phyloP scores from a whole-genome alignment of 345 rosid genomes.

The Ceriops tagal region DNA sequence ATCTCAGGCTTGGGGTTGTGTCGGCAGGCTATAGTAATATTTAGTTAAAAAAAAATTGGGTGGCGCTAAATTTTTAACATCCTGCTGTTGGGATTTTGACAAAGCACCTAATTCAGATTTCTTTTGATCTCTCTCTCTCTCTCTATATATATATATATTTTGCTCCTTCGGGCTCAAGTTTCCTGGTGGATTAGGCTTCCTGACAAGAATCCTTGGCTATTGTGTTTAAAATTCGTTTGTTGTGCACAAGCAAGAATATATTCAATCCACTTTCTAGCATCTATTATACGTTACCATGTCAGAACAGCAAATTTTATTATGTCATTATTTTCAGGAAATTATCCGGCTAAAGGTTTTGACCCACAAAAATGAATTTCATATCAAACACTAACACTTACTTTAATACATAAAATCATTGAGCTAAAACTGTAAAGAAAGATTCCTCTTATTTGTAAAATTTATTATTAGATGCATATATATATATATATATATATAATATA shows the following conservation, averaged over 20 bases:
- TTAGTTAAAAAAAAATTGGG: conserved; percentile 2
- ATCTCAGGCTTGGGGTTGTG: conserved; percentile 17
- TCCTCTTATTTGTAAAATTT: too few relatives aligned
- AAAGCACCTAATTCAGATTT: conserved; percentile 20
- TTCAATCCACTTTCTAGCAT: not conserved
- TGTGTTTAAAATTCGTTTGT: not conserved
- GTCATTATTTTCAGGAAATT: not conserved
- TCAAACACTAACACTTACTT: too few relatives aligned
- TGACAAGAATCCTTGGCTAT: too few relatives aligned
- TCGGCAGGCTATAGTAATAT: conserved; percentile 14
- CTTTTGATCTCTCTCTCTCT: too few relatives aligned
- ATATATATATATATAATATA: too few relatives aligned
- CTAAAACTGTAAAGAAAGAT: too few relatives aligned
- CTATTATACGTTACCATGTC: not conserved
- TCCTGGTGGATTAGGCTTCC: conserved; percentile 6
- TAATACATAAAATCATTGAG: too few relatives aligned
- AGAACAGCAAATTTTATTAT: not conserved
- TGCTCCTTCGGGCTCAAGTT: not conserved
- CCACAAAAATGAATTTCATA: too few relatives aligned
- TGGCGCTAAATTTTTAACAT: conserved; percentile 3
- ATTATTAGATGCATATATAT: too few relatives aligned
- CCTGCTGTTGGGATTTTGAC: conserved; percentile 1
- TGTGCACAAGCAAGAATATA: not conserved
- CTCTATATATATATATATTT: too few relatives aligned
- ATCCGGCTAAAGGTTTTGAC: too few relatives aligned